phyloP scores from a whole-genome alignment of 345 rosid genomes.

The Citrus hindsii region DNA sequence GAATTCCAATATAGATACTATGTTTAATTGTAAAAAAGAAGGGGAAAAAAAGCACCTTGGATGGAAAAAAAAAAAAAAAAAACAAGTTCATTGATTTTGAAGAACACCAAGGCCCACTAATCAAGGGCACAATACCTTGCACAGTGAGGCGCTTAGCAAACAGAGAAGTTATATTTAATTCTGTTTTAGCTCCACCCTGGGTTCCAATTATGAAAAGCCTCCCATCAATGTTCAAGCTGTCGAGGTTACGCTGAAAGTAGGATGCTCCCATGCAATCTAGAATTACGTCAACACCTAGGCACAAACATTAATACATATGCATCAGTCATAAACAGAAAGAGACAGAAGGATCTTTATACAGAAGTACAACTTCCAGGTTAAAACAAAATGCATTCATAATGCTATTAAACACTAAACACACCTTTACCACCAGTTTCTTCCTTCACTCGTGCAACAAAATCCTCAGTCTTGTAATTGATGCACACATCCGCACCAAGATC shows the following conservation, averaged over 20 bases:
- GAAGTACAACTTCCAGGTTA: background rate
- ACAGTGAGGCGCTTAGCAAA: conserved; percentile 78
- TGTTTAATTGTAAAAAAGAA: background rate
- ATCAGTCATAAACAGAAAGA: background rate
- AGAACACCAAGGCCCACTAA: background rate
- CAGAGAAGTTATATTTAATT: conserved; percentile 50
- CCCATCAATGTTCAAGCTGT: conserved; percentile 76
- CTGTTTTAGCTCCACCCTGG: conserved; percentile 65
- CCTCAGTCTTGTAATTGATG: conserved; percentile 88
- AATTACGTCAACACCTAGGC: conserved; percentile 69
- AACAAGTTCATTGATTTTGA: conserved; percentile 1
- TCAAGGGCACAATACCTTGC: conserved; percentile 50
- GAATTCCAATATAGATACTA: background rate
- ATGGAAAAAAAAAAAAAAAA: background rate
- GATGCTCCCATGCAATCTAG: conserved; percentile 82
- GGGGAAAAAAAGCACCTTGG: background rate
- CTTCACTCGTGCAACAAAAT: conserved; percentile 76
- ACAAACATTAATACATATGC: background rate
- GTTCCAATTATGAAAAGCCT: conserved; percentile 78
- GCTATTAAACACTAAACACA: conserved; percentile 17
- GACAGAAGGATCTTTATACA: background rate
- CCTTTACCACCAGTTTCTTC: conserved; percentile 90
- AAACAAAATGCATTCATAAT: background rate
- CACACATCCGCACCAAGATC: conserved; percentile 87
- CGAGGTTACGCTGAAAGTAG: conserved; percentile 71